Percentiles rank a stretch among this genome's conserved stretches.
phyloP scores from a whole-genome alignment of 768 basidiomycete genomes.

The Termitomyces eurrhizus region DNA sequence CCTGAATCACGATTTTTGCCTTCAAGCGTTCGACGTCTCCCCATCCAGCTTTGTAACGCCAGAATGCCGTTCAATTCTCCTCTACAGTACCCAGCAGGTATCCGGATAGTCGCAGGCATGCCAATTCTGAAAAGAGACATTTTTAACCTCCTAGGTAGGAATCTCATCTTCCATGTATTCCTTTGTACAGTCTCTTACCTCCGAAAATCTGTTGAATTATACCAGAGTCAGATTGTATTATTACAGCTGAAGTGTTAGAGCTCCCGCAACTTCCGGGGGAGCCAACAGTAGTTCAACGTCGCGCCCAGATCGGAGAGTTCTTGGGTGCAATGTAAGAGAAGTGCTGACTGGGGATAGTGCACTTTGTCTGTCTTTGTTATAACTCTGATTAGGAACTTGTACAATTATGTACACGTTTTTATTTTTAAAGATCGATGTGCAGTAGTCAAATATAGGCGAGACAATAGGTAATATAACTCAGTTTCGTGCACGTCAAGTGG shows the following conservation, averaged over 20 bases:
- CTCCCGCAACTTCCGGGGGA: neutral
- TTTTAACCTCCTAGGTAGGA: neutral
- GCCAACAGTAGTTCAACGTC: neutral
- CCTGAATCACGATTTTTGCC: neutral
- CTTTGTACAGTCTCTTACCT: neutral
- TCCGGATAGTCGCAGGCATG: neutral
- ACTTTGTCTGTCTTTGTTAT: too few relatives aligned
- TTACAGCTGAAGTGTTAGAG: neutral
- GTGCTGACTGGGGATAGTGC: too few relatives aligned
- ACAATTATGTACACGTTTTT: too few relatives aligned
- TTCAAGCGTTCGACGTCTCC: neutral
- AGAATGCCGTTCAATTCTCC: neutral
- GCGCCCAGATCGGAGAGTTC: neutral
- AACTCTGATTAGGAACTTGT: too few relatives aligned
- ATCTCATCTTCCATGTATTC: neutral
- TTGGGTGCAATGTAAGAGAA: neutral
- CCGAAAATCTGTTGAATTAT: neutral
- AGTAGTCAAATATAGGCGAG: too few relatives aligned
- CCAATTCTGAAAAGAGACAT: neutral
- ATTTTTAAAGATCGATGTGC: too few relatives aligned
- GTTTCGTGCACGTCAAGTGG: too few relatives aligned
- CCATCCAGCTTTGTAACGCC: neutral
- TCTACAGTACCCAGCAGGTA: neutral
- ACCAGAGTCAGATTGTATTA: conserved; percentile 3
- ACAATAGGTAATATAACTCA: too few relatives aligned